Evolutionary conservation across 805 yeast species (phyloP), one percentile per base, ranked within the genome.

Genomic region (Ogataea thermomethanolica): DNA sequence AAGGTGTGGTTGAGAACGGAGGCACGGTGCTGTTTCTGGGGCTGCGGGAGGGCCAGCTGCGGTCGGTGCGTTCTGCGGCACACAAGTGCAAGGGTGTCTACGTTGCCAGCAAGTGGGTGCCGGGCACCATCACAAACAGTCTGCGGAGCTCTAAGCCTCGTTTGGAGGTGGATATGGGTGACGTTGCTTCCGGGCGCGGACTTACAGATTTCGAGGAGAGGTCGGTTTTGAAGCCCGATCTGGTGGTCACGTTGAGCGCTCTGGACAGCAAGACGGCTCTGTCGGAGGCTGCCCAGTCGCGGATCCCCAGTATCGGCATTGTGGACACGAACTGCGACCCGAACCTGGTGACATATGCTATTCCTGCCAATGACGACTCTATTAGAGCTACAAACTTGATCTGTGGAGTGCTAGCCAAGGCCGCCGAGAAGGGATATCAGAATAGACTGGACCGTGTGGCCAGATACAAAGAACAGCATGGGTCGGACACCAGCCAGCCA

Each of bases 321-420:
- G 79, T 93, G 47, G 99, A 93, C 65, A 90, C 98, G 15, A 91
- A 93, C 64, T 80, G 84, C 60, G 96, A 93, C 59, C 95, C 97
- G 7, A 76, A 85, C 11, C 67, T 84, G 51, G 85, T 91, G 39
- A 88, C 96, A 1, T 93, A 93, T 58, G 95, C 98, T 37, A 85
- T 93, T 50, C 98, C 98, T 12, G 95, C 95, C 48, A 93, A 93
- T 60, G 98, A 93, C 61, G 97, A 90, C 61, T 83, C 95, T 7
- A 67, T 79, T 43, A 77, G 99, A 62, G 76, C 95, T 7, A 79
- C 84, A 8, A 82, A 86, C 48, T 69, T 93, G 49, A 74, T 93
- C 51, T 67, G 79, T 39, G 97, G 98, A 44, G 81, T 90, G 13
- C 71, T 93, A 46, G 81, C 93, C 15, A 81, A 75, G 56, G 90